Percentiles rank a stretch among this genome's conserved stretches.
phyloP scores from a whole-genome alignment of 257 asterid genomes.

The Scutellaria galericulata region DNA sequence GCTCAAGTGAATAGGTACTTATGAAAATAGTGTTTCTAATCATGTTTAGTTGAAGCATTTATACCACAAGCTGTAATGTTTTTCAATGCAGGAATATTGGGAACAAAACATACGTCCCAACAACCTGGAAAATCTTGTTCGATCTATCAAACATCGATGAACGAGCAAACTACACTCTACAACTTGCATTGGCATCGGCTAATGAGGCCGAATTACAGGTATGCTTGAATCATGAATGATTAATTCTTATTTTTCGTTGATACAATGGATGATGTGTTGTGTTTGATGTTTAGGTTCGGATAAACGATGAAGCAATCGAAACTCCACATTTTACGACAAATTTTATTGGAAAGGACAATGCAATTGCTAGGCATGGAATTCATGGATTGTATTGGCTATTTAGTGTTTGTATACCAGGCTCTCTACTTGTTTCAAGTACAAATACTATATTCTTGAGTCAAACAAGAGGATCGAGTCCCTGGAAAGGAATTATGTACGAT shows the following conservation, averaged over 20 bases:
- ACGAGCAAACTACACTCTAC: conserved; percentile 58
- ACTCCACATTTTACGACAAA: conserved; percentile 57
- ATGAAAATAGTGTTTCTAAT: not conserved
- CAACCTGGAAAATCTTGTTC: conserved; percentile 80
- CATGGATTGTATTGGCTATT: conserved; percentile 74
- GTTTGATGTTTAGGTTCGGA: conserved; percentile 46
- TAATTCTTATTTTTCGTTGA: not conserved
- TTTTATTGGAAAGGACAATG: conserved; percentile 71
- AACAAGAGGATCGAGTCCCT: conserved; percentile 52
- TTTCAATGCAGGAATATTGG: conserved; percentile 52
- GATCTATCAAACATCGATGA: conserved; percentile 43
- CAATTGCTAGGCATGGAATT: conserved; percentile 89
- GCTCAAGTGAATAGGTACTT: conserved; percentile 81
- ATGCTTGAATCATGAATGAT: not conserved
- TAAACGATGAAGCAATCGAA: conserved; percentile 42
- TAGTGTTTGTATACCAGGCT: conserved; percentile 47
- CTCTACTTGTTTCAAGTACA: conserved; percentile 39
- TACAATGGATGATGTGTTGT: not conserved
- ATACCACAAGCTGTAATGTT: not conserved
- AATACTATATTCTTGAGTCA: conserved; percentile 64
- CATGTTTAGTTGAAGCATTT: not conserved
- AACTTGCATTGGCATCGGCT: conserved; percentile 75
- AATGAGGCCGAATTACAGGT: conserved; percentile 79
- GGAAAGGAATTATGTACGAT: conserved; percentile 79
- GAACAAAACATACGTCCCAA: conserved; percentile 60